Evolutionary conservation across 176 grass and related monocot species (phyloP).

Genomic region (Carex scoparia): DNA sequence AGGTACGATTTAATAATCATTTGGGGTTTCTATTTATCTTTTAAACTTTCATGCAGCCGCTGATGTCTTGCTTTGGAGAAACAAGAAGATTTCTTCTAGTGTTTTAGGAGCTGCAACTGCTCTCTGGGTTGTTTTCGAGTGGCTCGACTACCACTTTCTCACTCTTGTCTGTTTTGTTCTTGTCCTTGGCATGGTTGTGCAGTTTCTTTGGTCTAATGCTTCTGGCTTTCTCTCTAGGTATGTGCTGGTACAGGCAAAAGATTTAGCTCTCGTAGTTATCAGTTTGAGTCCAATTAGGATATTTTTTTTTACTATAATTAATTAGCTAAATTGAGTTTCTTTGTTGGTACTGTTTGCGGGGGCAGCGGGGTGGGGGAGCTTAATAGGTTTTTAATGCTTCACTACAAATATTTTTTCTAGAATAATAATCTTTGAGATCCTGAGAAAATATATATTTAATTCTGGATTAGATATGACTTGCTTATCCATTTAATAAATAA

Average conservation of each 20-base stretch:
- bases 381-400: neutral
- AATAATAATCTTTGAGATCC: neutral
- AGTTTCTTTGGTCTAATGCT: slow-evolving; percentile 61
- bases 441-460: neutral
- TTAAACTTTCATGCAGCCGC: slow-evolving; percentile 40
- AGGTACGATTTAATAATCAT: neutral
- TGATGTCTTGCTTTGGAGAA: slow-evolving; percentile 84
- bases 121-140: slow-evolving; percentile 81
- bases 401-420: neutral
- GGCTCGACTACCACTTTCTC: slow-evolving; percentile 75
- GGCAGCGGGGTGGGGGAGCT: neutral
- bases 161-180: slow-evolving; percentile 49
- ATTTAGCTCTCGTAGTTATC: neutral
- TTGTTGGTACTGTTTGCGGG: neutral
- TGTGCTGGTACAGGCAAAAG: neutral
- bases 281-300: neutral
- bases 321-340: neutral
- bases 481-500: neutral
- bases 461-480: neutral
- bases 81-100: slow-evolving; percentile 90
- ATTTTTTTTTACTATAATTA: neutral
- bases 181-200: slow-evolving; percentile 59
- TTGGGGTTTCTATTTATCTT: neutral
- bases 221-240: slow-evolving; percentile 46
- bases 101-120: slow-evolving; percentile 58